Conservation (phyloP, 352 stramenopile species). For the Globisporangium spiculum region DNA sequence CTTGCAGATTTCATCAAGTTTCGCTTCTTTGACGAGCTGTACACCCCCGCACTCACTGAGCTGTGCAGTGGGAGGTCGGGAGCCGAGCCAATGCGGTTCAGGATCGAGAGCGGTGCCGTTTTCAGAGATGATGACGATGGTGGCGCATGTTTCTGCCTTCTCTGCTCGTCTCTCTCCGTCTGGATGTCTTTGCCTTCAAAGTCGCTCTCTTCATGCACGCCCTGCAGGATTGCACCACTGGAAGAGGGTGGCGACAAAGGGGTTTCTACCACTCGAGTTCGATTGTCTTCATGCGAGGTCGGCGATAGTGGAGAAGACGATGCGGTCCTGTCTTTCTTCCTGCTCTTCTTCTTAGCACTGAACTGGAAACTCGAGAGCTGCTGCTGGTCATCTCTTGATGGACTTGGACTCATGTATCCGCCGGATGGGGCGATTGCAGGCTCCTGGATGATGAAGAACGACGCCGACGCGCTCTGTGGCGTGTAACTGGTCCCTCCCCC, state of each 20-base stretch:
- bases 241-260: not conserved
- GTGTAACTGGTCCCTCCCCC: not conserved
- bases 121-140: not conserved
- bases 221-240: not conserved
- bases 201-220: conserved; percentile 12
- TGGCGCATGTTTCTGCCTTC: not conserved
- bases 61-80: conserved; percentile 63
- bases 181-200: conserved; percentile 10
- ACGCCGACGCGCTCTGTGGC: conserved; percentile 20
- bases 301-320: not conserved
- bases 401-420: conserved; percentile 1
- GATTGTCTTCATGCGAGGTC: not conserved
- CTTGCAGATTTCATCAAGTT: conserved; percentile 24
- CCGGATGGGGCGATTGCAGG: conserved; percentile 34
- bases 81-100: conserved; percentile 62
- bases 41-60: conserved; percentile 43
- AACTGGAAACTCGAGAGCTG: not conserved
- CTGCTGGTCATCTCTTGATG: conserved; percentile 9
- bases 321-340: conserved; percentile 3
- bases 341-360: conserved; percentile 6
- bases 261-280: not conserved
- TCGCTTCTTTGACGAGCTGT: conserved; percentile 69
- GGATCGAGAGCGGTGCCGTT: conserved; percentile 24
- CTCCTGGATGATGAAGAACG: conserved; percentile 75
- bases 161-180: not conserved